Conservation (phyloP, 2,329 filamentous ascomycete genomes). For the Aspergillus neoniger region DNA sequence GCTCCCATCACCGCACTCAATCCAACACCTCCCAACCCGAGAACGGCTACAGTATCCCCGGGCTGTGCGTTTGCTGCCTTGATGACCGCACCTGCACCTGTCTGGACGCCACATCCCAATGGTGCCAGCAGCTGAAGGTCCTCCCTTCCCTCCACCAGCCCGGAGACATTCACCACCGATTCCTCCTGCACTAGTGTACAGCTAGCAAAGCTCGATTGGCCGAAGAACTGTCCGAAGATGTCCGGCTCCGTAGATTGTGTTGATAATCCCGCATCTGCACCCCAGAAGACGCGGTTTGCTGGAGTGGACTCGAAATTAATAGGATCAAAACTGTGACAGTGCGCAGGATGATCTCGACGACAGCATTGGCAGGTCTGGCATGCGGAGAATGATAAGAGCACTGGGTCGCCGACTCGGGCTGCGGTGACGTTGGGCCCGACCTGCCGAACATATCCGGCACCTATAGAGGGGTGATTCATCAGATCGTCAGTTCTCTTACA, state of each 20-base stretch:
- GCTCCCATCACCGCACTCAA: slow-evolving; percentile 53
- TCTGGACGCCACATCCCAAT: slow-evolving; percentile 10
- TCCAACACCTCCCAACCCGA: slow-evolving; percentile 52
- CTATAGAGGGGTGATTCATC: background rate
- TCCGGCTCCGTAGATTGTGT: slow-evolving; percentile 18
- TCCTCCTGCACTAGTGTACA: slow-evolving; percentile 43
- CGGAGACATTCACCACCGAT: slow-evolving; percentile 46
- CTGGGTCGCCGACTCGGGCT: slow-evolving; percentile 49
- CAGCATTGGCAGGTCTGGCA: slow-evolving; percentile 54
- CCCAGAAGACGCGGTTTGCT: slow-evolving; percentile 14
- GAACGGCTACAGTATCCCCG: slow-evolving; percentile 23
- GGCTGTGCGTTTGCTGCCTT: slow-evolving; percentile 1
- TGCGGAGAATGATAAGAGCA: slow-evolving; percentile 52
- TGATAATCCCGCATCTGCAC: background rate
- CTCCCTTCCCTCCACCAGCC: slow-evolving; percentile 33
- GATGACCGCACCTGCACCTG: slow-evolving; percentile 10
- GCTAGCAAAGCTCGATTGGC: slow-evolving; percentile 49
- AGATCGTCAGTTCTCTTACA: slow-evolving; percentile 1
- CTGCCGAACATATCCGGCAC: slow-evolving; percentile 51
- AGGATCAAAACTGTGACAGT: slow-evolving; percentile 52
- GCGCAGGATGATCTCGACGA: slow-evolving; percentile 46
- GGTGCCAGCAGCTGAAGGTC: slow-evolving; percentile 36
- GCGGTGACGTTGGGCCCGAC: slow-evolving; percentile 46
- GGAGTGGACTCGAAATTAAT: slow-evolving; percentile 44
- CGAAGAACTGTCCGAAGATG: slow-evolving; percentile 50